These are phyloP conservation scores for Pythium coloratum DNA, from an alignment of 352 stramenopile species.

Conservation along the genomic window DNA sequence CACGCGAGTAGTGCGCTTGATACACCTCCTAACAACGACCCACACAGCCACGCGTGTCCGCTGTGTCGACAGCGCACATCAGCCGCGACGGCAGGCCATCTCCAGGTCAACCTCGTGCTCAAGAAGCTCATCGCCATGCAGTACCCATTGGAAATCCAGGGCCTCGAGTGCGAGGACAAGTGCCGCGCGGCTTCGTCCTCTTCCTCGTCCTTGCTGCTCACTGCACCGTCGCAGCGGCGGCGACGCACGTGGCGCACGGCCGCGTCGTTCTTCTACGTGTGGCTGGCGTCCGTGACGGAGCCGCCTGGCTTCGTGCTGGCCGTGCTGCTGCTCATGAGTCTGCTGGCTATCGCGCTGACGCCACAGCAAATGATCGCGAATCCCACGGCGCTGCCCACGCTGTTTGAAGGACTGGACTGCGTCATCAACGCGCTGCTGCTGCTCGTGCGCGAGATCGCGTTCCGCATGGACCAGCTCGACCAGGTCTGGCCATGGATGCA, in stretches of 20 bases:
- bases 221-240: conserved; percentile 21
- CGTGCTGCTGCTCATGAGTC: conserved; percentile 59
- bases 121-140: conserved; percentile 58
- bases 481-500: conserved; percentile 56
- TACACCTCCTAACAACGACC: neutral
- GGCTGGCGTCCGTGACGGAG: conserved; percentile 61
- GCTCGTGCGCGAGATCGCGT: conserved; percentile 65
- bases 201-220: neutral
- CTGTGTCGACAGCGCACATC: conserved; percentile 54
- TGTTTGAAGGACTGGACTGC: conserved; percentile 49
- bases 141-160: conserved; percentile 50
- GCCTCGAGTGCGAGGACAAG: conserved; percentile 46
- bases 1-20: neutral
- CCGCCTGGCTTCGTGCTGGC: conserved; percentile 76
- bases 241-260: conserved; percentile 52
- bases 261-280: conserved; percentile 76
- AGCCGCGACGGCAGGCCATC: conserved; percentile 28
- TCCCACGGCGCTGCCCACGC: conserved; percentile 48
- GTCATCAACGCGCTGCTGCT: conserved; percentile 62
- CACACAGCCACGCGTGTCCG: conserved; percentile 47
- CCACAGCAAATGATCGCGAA: conserved; percentile 64
- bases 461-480: conserved; percentile 57
- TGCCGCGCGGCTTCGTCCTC: neutral
- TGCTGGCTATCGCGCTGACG: conserved; percentile 59
- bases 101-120: conserved; percentile 70